phyloP scores from a whole-genome alignment of 2,329 filamentous ascomycete species.

The Dactylellina drechsleri region DNA sequence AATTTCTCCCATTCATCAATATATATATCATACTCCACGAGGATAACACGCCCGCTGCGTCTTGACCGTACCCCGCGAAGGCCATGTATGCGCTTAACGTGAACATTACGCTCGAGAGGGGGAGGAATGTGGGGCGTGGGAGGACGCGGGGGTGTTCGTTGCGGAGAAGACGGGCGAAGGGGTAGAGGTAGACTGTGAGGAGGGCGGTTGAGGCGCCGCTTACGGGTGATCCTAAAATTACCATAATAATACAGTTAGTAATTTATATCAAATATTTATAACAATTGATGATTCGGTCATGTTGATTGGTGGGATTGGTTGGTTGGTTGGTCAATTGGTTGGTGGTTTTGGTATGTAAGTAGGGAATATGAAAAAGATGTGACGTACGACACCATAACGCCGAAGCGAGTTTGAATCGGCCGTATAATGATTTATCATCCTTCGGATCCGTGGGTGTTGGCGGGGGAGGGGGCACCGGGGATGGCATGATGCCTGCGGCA shows the following conservation, averaged over 20 bases:
- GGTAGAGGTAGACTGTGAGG: constrained; percentile 26
- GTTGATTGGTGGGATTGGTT: too few relatives aligned
- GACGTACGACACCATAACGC: constrained; percentile 45
- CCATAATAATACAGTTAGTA: neutral
- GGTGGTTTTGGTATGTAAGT: too few relatives aligned
- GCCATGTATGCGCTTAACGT: constrained; percentile 56
- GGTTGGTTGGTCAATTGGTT: too few relatives aligned
- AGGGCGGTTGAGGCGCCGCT: constrained; percentile 20
- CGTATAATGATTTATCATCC: constrained; percentile 29
- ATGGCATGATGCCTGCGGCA: constrained; percentile 33
- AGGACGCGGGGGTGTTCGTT: constrained; percentile 45
- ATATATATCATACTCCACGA: constrained; percentile 58
- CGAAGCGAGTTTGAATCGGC: constrained; percentile 26
- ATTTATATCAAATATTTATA: neutral
- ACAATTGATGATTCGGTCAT: neutral
- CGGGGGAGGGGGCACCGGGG: constrained; percentile 30
- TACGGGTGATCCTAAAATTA: constrained; percentile 32
- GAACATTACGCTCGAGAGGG: constrained; percentile 56
- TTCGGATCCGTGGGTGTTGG: constrained; percentile 22
- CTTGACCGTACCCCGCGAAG: constrained; percentile 56
- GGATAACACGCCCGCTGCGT: constrained; percentile 56
- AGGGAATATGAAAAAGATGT: neutral
- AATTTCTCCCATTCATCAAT: constrained; percentile 54
- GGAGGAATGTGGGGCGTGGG: constrained; percentile 55
- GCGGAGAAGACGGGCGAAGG: constrained; percentile 53